Conservation (phyloP, 345 rosid genomes). For the Zanthoxylum bungeanum region DNA sequence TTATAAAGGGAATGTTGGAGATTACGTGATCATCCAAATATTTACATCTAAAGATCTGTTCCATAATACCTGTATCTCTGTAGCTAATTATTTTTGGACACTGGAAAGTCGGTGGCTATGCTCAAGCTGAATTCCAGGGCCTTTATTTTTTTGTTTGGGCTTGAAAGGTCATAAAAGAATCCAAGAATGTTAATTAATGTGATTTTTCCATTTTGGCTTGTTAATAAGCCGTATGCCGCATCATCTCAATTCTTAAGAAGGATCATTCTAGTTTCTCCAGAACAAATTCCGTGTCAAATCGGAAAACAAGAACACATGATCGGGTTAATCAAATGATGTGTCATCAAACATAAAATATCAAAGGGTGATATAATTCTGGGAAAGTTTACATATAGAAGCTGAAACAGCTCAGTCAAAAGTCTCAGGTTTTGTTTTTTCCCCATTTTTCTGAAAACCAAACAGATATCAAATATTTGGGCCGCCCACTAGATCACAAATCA, state of each 20-base stretch:
- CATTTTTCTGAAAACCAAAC: background rate
- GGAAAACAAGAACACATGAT: background rate
- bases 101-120: no score
- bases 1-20: background rate
- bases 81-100: no score
- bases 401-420: no score
- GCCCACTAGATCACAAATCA: background rate
- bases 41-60: no score
- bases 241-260: background rate
- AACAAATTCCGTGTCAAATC: background rate
- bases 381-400: no score
- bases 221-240: no score
- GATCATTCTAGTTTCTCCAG: background rate
- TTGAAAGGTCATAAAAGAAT: no score
- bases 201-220: background rate
- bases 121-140: no score
- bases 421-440: background rate
- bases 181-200: background rate
- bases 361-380: no score
- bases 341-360: background rate
- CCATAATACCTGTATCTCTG: no score
- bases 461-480: background rate
- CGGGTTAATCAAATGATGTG: background rate
- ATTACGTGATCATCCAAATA: background rate
- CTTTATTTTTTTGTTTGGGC: no score